phyloP scores from a whole-genome alignment of 2,329 filamentous ascomycete genomes.

The Ophiosphaerella herpotricha region DNA sequence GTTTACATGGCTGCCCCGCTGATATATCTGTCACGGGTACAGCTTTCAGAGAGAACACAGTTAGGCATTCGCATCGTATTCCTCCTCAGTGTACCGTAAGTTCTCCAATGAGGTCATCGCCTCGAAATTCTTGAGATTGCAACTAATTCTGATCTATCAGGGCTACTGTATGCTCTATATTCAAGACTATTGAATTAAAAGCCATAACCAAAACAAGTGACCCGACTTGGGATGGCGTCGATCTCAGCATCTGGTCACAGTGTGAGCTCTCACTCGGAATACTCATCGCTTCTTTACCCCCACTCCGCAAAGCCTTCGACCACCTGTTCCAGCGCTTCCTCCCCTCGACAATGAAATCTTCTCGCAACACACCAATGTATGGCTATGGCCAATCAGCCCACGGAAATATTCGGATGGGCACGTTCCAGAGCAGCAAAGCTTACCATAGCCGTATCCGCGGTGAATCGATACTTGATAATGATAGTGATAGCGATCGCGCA shows the following conservation, averaged over 20 bases:
- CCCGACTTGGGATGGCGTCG: conserved; percentile 30
- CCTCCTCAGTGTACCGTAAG: conserved; percentile 30
- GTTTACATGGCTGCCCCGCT: conserved; percentile 34
- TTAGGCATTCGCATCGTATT: conserved; percentile 35
- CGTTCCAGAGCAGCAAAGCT: conserved; percentile 22
- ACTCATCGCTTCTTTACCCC: conserved; percentile 27
- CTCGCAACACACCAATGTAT: conserved; percentile 14
- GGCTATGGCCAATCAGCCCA: conserved; percentile 12
- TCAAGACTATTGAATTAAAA: conserved; percentile 30
- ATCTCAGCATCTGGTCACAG: conserved; percentile 29
- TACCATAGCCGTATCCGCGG: conserved; percentile 24
- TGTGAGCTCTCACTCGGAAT: conserved; percentile 32
- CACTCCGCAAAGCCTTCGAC: conserved; percentile 34
- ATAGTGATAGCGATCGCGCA: conserved; percentile 33
- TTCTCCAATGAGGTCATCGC: not conserved
- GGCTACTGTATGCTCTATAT: conserved; percentile 27
- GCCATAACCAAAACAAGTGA: conserved; percentile 24
- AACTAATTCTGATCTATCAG: conserved; percentile 5
- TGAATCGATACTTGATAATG: conserved; percentile 28
- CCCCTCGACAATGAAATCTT: conserved; percentile 12
- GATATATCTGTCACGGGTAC: conserved; percentile 30
- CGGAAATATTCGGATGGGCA: conserved; percentile 16
- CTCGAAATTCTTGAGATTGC: not conserved
- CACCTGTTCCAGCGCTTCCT: conserved; percentile 20
- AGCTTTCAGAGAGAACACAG: conserved; percentile 29